These are phyloP conservation scores for Trichoderma asperellum DNA, from an alignment of 2,329 filamentous ascomycete species.

Conservation along the genomic window DNA sequence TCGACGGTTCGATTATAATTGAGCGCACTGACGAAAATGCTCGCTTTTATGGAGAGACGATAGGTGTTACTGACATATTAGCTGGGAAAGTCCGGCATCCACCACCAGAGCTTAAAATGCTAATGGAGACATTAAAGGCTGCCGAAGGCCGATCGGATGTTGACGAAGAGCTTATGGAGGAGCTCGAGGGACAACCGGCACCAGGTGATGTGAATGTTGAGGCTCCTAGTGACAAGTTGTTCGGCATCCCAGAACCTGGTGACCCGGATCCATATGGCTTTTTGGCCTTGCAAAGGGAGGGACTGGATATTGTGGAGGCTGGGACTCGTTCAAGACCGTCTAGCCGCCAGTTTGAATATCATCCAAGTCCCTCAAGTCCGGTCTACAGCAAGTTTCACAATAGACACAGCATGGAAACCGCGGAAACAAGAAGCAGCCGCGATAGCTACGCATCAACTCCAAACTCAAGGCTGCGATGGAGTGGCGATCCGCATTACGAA, in stretches of 20 bases:
- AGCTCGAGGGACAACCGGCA: slow-evolving; percentile 33
- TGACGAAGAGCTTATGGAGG: slow-evolving; percentile 37
- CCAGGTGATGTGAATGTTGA: slow-evolving; percentile 44
- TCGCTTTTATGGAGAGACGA: slow-evolving; percentile 69
- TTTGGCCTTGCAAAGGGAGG: slow-evolving; percentile 43
- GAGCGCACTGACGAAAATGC: slow-evolving; percentile 79
- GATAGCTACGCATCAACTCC: slow-evolving; percentile 32
- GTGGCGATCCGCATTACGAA: slow-evolving; percentile 30
- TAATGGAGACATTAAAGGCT: slow-evolving; percentile 47
- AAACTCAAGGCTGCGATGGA: slow-evolving; percentile 27
- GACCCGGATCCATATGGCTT: slow-evolving; percentile 48
- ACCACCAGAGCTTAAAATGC: slow-evolving; percentile 45
- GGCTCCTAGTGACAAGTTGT: slow-evolving; percentile 37
- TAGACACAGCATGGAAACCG: slow-evolving; percentile 37
- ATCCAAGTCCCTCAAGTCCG: slow-evolving; percentile 43
- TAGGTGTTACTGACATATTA: slow-evolving; percentile 38
- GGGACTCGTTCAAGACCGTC: slow-evolving; percentile 42
- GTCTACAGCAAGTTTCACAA: slow-evolving; percentile 43
- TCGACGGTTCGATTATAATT: slow-evolving; percentile 80
- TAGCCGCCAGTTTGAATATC: slow-evolving; percentile 44
- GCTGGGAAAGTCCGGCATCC: slow-evolving; percentile 45
- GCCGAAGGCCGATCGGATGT: slow-evolving; percentile 42
- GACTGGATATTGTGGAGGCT: slow-evolving; percentile 44
- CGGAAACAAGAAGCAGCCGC: slow-evolving; percentile 32
- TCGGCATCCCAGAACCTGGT: slow-evolving; percentile 44